A percentile compares a stretch with the other conserved stretches of the same genome.
Conservation (phyloP, 2,329 filamentous ascomycete species). For the Colletotrichum sojae region DNA sequence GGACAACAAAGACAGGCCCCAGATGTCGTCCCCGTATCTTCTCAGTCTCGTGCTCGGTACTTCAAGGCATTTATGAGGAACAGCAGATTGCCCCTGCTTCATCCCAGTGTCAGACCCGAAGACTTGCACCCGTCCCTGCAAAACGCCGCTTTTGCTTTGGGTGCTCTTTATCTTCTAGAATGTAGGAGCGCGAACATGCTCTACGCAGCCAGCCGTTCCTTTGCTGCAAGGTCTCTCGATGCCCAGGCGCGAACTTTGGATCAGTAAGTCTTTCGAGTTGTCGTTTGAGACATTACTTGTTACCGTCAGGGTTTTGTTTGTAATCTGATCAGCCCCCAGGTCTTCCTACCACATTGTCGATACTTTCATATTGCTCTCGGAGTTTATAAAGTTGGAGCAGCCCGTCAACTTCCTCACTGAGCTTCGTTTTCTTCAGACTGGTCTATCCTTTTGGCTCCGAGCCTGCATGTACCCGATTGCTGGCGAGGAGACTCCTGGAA, state of each 20-base stretch:
- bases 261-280: background rate
- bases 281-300: too few relatives aligned
- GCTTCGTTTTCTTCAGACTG: background rate
- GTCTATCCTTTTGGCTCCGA: background rate
- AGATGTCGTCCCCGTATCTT: background rate
- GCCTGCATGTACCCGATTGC: background rate
- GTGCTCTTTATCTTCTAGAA: background rate
- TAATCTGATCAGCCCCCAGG: background rate
- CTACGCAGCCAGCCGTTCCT: background rate
- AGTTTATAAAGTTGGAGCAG: constrained; percentile 1
- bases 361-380: background rate
- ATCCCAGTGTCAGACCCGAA: background rate
- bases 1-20: background rate
- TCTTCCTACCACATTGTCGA: background rate
- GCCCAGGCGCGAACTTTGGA: too few relatives aligned
- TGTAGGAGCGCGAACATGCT: background rate
- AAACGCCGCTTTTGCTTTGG: background rate
- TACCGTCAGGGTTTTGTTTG: too few relatives aligned
- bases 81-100: constrained; percentile 1
- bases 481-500: too few relatives aligned
- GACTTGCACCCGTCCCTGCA: background rate
- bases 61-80: background rate
- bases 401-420: background rate
- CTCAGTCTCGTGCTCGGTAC: background rate
- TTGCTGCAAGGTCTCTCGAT: background rate